Base-by-base conservation (phyloP, 148 eudicot genomes). In the Arctostaphylos glauca region DNA sequence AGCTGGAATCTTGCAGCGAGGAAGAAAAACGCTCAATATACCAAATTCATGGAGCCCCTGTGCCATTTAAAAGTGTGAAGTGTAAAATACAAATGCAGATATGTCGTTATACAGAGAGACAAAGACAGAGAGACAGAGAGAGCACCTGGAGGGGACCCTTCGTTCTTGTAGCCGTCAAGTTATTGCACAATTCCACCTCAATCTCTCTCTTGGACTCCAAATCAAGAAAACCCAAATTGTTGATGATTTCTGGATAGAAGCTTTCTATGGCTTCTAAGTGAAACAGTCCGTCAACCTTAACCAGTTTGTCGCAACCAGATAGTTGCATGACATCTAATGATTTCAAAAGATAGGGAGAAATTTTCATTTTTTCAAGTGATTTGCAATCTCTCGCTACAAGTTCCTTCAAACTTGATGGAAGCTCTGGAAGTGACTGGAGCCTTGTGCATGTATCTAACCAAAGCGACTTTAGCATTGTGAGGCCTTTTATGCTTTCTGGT, bases 41-140 rank as follows among this genome's bases (percentile, higher is more conserved):
- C 53, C 77, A 53, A 81, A 81, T 71, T 81, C 83, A 53, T 38
- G 70, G 19, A 81, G 50, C 48, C 83, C 83, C 83, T 81, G 77
- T 12, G 50, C 31, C 83, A 81, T 31, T 49, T 50, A 70, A 81
- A 52, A 41, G 1, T 2, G 38, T 31, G 38, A 13, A 64, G 9
- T 41, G 8, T 68, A 10, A 9, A 41, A 31, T 70, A 14, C 3
- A 31, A 2, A 31, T n/a, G 16, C 21, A 9, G 14, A 52, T 6
- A 15, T 3, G 13, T 2, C 10, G 4, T 6, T 3, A 48, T 38
- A 0, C 6, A 15, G 18, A 23, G 38, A 53, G 31, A 46, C 0
- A 0, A 7, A 46, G 48, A 47, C 5, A 53, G 16, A 52, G 82
- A 80, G 8, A 68, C 6, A 80, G 76, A 70, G 10, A 66, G 60